Base-by-base conservation (phyloP, 2,329 filamentous ascomycete species). In the Aspergillus quadricinctus region DNA sequence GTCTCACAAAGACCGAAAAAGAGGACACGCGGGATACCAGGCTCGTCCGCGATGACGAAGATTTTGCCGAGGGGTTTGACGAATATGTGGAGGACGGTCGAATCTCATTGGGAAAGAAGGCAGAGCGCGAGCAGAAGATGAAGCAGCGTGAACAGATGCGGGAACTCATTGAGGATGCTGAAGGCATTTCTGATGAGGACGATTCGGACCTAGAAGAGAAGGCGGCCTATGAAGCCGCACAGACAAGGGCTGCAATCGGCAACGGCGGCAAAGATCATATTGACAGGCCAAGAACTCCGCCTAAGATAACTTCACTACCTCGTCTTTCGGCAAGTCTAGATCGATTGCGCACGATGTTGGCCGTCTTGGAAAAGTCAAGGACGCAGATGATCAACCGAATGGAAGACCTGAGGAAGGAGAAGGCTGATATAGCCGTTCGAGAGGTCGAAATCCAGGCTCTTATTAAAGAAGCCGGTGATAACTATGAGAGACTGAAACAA, bases 11-110 rank as follows among this genome's bases (percentile, higher is more conserved):
- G 2, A 76, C 79, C 52, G 75, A 77, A 19, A 84, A 85, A 64
- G 85, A 84, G 61, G 84, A 87, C 65, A 85, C 88, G 61, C 82
- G 84, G 35, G 83, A 92, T 59, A 89, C 88, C 5, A 83, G 93
- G 1, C 81, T 97, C 1, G 83, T 92, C 5, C 83, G 82, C 45
- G 92, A 97, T 35, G 93, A 97, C 65, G 93, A 97, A 69, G 91
- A 97, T 67, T 82, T 97, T 0, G 90, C 89, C 40, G 94, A 97
- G 75, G 92, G 92, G 0, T 97, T 96, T 64, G 93, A 97, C 58
- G 88, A 93, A 54, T 96, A 90, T 65, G 90, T 94, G 8, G 89
- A 94, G 43, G 90, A 96, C 68, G 91, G 89, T 8, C 84, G 85
- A 7, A 83, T 97, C 9, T 84, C 89, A 1, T 79, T 97, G 0